Base-by-base conservation (phyloP, 805 yeast species). In the baker's yeast (Saccharomyces cerevisiae) region DNA sequence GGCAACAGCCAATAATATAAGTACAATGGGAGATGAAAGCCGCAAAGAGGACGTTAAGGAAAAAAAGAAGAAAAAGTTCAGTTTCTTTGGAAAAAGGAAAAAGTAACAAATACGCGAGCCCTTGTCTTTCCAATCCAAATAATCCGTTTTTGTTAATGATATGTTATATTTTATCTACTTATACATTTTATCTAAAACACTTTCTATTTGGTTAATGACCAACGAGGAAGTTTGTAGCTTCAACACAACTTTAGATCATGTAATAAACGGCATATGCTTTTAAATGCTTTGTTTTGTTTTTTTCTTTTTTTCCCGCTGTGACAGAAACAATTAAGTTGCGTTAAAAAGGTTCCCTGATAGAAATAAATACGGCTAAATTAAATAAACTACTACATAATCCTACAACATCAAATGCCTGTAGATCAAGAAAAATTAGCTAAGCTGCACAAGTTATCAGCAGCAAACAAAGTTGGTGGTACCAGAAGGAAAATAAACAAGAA, bases 381-480 rank as follows among this genome's bases (percentile, higher is more conserved):
- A 46, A 46, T 24, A 43, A 43, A 46, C 9, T 46, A 11, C 30
- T 46, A 22, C 11, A 22, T 2, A 21, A n/a, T 26, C 48, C 10
- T 46, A 6, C 17, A 17, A 32, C 14, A 13, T 14, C 8, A 53
- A 55, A 87, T 87, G 95, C 90, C 91, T 75, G 79, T 87, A 74
- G 96, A 90, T 78, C 95, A 92, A 79, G 96, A 87, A 76, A 89
- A 88, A 79, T 79, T 87, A 78, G 96, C 96, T 68, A 89, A 87
- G 77, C 82, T 91, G 74, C 95, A 89, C 75, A 87, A 87, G 75
- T 53, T 65, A 48, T 80, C 86, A 65, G 81, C 88, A 68, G 80
- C 87, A 75, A 79, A 81, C 77, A 90, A 92, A 70, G 84, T 86
- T 66, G 92, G 91, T 71, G 79, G 79, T 69, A 85, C 91, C 73